Conservation (phyloP, 768 basidiomycete species). For the Podaxis mareebaensis region DNA sequence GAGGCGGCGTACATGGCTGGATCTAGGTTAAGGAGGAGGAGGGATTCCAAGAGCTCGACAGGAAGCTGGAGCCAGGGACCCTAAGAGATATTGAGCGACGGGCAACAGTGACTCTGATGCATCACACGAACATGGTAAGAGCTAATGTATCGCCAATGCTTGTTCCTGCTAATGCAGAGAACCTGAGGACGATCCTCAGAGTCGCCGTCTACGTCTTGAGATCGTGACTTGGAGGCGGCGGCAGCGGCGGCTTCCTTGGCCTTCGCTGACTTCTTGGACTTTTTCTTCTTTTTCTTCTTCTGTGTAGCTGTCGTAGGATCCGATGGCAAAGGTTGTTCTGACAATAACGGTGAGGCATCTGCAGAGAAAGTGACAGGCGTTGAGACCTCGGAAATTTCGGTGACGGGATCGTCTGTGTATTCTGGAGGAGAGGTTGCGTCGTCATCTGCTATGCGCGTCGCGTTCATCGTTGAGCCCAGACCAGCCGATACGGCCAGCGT, state of each 20-base stretch:
- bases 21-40: conserved; percentile 77
- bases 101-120: conserved; percentile 15
- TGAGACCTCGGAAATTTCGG: conserved; percentile 11
- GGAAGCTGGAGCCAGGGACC: conserved; percentile 93
- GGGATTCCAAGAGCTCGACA: conserved; percentile 79
- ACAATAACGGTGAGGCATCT: conserved; percentile 12
- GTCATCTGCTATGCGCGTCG: conserved; percentile 3
- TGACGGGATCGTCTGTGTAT: conserved; percentile 14
- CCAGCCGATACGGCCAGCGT: background rate
- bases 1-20: conserved; percentile 49
- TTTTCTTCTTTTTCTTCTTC: conserved; percentile 22
- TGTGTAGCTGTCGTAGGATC: conserved; percentile 2
- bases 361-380: conserved; percentile 16
- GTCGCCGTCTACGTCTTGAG: conserved; percentile 30
- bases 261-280: conserved; percentile 28
- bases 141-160: conserved; percentile 93
- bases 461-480: background rate
- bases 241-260: conserved; percentile 37
- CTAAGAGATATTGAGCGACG: conserved; percentile 39
- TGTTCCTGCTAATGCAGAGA: conserved; percentile 88
- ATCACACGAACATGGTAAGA: conserved; percentile 75
- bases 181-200: conserved; percentile 58
- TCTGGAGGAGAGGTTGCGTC: conserved; percentile 2
- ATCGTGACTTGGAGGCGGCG: conserved; percentile 26
- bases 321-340: conserved; percentile 8